Evolutionary conservation across 1,284 basidiomycete genomes (phyloP), one percentile per base, ranked within the genome.

Genomic region (Marasmius sp.): DNA sequence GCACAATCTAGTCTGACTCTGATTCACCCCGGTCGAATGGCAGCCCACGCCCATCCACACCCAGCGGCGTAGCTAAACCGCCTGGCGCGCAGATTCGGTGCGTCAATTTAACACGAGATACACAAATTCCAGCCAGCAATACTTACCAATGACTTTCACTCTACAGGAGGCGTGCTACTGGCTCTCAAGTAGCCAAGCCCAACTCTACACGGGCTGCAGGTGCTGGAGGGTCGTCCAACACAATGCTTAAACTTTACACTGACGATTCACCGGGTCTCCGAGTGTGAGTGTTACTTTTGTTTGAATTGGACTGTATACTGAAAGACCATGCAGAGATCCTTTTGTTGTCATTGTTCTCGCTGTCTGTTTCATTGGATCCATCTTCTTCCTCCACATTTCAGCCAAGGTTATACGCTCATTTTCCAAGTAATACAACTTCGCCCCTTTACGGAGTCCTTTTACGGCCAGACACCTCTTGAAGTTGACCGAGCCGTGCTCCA

Each of bases 191-290:
- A 16, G 81, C 89, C 57, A 90, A 87, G 75, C 95, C 97, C 39
- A 94, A 95, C 72, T 97, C 94, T 7, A 79, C 92, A 18, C 89
- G 97, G 56, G 91, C 95, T 45, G 97, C 97, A 34, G 97, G 97
- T 60, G 95, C 95, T 59, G 97, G 97, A 61, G 97, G 97, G 61
- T 96, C 93, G 54, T 94, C 91, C 63, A 97, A 92, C 81, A 99
- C 97, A 63, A 98, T 99, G 97, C 87, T 99, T 72, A 95, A 95
- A 78, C 85, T 99, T 14, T 98, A 98, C 86, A 98, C 97, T 41
- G 95, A 97, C 72, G 97, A 98, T 73, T 97, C 95, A 68, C 94
- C 94, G 65, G 97, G 97, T 43, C 85, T 98, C 64, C 88, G 94
- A 83, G 94, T 99, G 95, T 98, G 75, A 76, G 95, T 90, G 7